phyloP scores from a whole-genome alignment of 495 filamentous ascomycete genomes.

The Cladorrhinum samala region DNA sequence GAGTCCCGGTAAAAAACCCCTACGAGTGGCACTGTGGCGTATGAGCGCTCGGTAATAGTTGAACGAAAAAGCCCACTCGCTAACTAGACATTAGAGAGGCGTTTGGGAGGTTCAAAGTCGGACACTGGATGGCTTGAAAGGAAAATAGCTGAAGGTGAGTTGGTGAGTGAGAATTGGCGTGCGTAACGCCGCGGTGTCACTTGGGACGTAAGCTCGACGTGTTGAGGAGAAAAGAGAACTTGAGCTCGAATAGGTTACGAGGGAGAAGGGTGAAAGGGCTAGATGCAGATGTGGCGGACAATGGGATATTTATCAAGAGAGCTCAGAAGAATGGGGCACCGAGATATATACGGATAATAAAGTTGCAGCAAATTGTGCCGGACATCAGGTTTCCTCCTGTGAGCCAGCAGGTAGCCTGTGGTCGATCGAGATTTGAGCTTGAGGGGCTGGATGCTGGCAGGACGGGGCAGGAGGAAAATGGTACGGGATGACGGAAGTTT shows the following conservation, averaged over 20 bases:
- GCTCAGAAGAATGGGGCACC: background rate
- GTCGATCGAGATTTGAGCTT: background rate
- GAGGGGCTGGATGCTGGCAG: background rate
- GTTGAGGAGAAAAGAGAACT: no score
- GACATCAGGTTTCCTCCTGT: background rate
- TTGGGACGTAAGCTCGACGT: no score
- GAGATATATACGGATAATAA: background rate
- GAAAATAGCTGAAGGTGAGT: no score
- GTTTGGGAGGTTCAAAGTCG: background rate
- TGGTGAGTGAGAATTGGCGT: background rate
- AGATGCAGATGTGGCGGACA: background rate
- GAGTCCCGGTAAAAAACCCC: no score
- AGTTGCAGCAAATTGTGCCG: background rate
- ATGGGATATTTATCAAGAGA: background rate
- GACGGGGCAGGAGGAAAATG: background rate
- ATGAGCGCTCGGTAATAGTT: no score
- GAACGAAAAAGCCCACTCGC: background rate
- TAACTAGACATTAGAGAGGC: background rate
- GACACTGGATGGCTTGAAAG: background rate
- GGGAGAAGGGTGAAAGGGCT: no score
- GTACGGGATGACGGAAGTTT: constrained; percentile 5
- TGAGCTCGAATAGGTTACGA: no score
- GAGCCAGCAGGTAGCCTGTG: background rate
- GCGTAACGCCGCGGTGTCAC: background rate
- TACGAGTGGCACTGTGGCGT: no score